Base-by-base conservation (phyloP, 306 rosid genomes). In the Pyrus communis region DNA sequence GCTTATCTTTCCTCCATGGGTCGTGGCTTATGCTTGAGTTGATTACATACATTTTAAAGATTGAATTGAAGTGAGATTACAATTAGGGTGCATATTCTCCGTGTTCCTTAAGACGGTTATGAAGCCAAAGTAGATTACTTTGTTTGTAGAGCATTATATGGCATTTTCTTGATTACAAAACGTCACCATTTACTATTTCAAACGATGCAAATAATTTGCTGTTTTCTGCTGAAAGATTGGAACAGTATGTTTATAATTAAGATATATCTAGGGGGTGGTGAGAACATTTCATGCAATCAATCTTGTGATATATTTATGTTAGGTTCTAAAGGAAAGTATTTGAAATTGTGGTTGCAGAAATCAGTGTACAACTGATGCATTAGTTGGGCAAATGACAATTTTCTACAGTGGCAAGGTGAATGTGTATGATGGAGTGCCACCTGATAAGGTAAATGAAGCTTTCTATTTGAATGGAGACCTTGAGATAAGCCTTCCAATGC, bases 381-480 rank as follows among this genome's bases (percentile, higher is more conserved):
- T 84, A 54, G 62, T 81, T 80, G 91, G 87, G 77, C 97, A 96
- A 84, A 88, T 96, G 99, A 89, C 99, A 25, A 92, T 92, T 81
- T 92, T 96, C 93, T 96, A 91, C 84, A 82, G 94, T 43, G 99
- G 99, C 78, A 96, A 96, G 86, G 98, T 96, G 87, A 96, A 96
- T 70, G 99, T 96, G 73, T 96, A 91, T 71, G 97, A 96, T 75
- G 93, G 93, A 79, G 91, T 96, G 70, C 81, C 91, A 4, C 89
- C 90, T 70, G 96, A 96, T 62, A 96, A 96, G 99, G 99, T 91
- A 76, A 75, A 74, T 79, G 76, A 81, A 75, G 74, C 38, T 49
- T 84, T 77, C 75, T 69, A 77, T 84, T 52, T 77, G 79, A 76
- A 35, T 82, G 70, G 84, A 85, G 77, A 61, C 66, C 69, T 81